Evolutionary conservation across 441 rosid species (phyloP).

Genomic region (Erodium texanum): DNA sequence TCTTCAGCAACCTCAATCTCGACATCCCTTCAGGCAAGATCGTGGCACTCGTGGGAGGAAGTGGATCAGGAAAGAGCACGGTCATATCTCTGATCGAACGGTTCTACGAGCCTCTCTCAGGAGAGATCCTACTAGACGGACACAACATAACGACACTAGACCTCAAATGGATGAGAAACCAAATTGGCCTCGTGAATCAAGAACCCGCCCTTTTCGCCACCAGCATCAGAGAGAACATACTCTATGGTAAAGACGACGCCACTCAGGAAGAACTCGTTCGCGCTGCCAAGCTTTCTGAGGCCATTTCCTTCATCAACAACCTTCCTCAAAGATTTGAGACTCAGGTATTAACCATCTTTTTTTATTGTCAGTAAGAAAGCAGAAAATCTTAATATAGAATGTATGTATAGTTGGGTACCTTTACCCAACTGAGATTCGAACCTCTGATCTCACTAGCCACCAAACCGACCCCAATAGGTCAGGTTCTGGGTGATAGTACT

Average conservation of each 20-base stretch:
- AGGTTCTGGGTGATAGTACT: too few relatives aligned
- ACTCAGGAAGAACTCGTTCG: slow-evolving; percentile 51
- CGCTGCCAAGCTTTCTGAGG: slow-evolving; percentile 89
- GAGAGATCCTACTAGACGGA: slow-evolving; percentile 24
- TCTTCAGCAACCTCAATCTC: slow-evolving; percentile 45
- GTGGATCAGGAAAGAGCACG: slow-evolving; percentile 69
- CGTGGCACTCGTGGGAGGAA: slow-evolving; percentile 53
- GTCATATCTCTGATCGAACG: slow-evolving; percentile 46
- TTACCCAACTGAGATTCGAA: too few relatives aligned
- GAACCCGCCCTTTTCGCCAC: slow-evolving; percentile 94
- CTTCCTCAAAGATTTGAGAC: slow-evolving; percentile 92
- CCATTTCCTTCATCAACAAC: slow-evolving; percentile 66
- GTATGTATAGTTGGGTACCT: too few relatives aligned
- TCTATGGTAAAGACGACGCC: slow-evolving; percentile 82
- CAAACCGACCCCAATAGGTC: too few relatives aligned
- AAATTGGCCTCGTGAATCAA: slow-evolving; percentile 86
- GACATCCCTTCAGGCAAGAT: slow-evolving; percentile 54
- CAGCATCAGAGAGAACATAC: slow-evolving; percentile 71
- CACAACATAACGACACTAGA: slow-evolving; percentile 51
- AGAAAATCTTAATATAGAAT: too few relatives aligned
- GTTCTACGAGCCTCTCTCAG: slow-evolving; percentile 47
- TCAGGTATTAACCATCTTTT: slow-evolving; percentile 40
- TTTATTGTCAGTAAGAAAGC: too few relatives aligned
- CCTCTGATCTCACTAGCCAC: too few relatives aligned
- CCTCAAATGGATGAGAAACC: slow-evolving; percentile 78